Evolutionary conservation across 768 basidiomycete genomes (phyloP).

Genomic region (Tulasnella sp.): DNA sequence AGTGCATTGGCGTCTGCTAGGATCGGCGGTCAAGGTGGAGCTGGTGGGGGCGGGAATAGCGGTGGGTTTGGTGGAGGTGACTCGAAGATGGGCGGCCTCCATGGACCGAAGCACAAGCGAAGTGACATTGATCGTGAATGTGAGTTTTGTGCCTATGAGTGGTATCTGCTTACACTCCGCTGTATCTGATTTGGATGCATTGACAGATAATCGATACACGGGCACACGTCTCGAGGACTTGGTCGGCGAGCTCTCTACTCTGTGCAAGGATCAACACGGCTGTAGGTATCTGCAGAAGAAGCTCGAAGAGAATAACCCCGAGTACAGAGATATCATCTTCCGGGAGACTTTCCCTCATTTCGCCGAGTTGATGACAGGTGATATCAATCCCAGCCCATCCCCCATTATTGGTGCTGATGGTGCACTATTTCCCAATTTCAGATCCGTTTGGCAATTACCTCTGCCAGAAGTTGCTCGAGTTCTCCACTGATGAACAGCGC

Average conservation of each 20-base stretch:
- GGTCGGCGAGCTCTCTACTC: conserved; percentile 80
- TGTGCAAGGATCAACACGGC: conserved; percentile 99
- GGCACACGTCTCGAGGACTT: conserved; percentile 93
- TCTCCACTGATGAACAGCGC: conserved; percentile 93
- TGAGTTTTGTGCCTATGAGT: conserved; percentile 26
- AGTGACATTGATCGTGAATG: conserved; percentile 87
- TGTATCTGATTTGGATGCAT: background rate
- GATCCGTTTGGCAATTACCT: conserved; percentile 99
- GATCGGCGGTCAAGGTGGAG: conserved; percentile 29
- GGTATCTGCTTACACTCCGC: background rate
- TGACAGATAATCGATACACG: conserved; percentile 85
- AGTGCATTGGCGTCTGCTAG: background rate
- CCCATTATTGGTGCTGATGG: conserved; percentile 10
- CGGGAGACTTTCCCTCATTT: conserved; percentile 96
- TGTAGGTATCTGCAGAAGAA: conserved; percentile 99
- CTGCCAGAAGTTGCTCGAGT: conserved; percentile 95
- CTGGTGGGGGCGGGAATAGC: conserved; percentile 47
- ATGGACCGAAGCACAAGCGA: conserved; percentile 89
- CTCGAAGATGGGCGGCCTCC: conserved; percentile 78
- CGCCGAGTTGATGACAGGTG: conserved; percentile 95
- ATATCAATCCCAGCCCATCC: background rate
- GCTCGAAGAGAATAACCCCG: conserved; percentile 87
- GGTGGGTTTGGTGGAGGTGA: conserved; percentile 36
- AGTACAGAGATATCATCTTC: conserved; percentile 99
- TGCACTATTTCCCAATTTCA: conserved; percentile 24